Base-by-base conservation (phyloP, 2,329 filamentous ascomycete species). In the Alternaria sp. region DNA sequence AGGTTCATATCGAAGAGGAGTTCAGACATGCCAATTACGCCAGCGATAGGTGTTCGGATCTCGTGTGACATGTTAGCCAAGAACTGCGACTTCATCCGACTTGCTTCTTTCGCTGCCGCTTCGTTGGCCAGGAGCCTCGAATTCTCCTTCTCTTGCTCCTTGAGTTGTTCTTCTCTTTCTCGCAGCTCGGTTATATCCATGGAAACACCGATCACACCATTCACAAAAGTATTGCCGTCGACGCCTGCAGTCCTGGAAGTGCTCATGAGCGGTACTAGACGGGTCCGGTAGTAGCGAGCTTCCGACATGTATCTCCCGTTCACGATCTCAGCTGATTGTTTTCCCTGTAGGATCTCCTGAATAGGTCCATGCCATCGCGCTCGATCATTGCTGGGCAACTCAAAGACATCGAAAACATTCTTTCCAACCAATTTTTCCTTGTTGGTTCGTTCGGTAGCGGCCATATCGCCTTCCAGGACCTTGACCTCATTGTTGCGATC, bases 11-110 rank as follows among this genome's bases (percentile, higher is more conserved):
- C 90, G 28, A 90, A 83, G 8, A 94, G 81, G 9, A 95, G 82
- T 70, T 94, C 91, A 1, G 89, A 88, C 91, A 93, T 93, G 23
- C 91, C 91, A 62, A 94, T 89, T 6, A 94, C 91, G 19, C 92
- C 92, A 1, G 90, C 91, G 65, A 95, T 93, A 1, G 92, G 92
- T 0, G 90, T 93, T 46, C 90, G 85, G 52, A 93, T 92, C 74
- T 93, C 91, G 74, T 93, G 91, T n/a, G 89, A 91, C 90, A 93
- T 93, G 78, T 93, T 93, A 13, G 91, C 91, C 6, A 93, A 81
- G 70, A 94, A 94, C 68, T 92, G 91, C 69, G 89, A 91, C 81
- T 95, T 96, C 74, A 95, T 86, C 59, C 91, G 86, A 72, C 89
- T 93, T 3, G 92, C 91, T 78, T 94, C 92, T 74, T 92, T 93